Base-by-base conservation (phyloP, 2,329 filamentous ascomycete species). In the Emericellopsis atlantica region DNA sequence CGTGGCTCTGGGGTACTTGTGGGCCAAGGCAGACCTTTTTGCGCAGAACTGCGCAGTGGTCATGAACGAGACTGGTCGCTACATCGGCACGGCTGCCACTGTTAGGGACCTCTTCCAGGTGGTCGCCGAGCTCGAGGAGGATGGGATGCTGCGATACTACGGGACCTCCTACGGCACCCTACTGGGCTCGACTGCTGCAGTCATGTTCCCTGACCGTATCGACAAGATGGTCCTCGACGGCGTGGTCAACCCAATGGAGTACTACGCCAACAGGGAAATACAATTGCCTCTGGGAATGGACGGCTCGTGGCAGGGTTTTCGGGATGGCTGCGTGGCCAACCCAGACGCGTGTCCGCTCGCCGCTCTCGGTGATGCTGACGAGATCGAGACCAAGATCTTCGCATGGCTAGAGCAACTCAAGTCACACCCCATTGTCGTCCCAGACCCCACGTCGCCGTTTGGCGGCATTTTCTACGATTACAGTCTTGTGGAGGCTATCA, bases 101-200 rank as follows among this genome's bases (percentile, higher is more conserved):
- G 67, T 58, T 0, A 50, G 66, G 26, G 69, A 72, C 43, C 53
- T 69, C 45, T 59, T 67, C 41, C 42, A 49, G 6, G 59, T 71
- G 39, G 62, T 62, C 1, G 66, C 70, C 39, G 60, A 64, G 2
- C 50, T 65, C 5, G 54, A 49, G 1, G 56, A 60, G 24, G 61
- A 64, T 43, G 57, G 59, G 15, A 40, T 62, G 49, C 43, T 64
- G 5, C 48, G 59, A 12, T 62, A 54, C 41, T 60, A 50, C 52
- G 59, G 58, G 56, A 26, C 59, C 43, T 66, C 61, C 2, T 67
- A 67, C 40, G 64, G 64, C 12, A 61, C 60, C 2, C 47, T 56
- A 6, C 46, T 68, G 2, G 65, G 65, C 6, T 50, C 51, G 4
- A 62, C 57, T 0, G 48, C 59, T 11, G 60, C 60, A 6, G 57